These are phyloP conservation scores for Coemansia sp. DNA, from an alignment of 192 early-diverging fungal species.

Conservation along the genomic window DNA sequence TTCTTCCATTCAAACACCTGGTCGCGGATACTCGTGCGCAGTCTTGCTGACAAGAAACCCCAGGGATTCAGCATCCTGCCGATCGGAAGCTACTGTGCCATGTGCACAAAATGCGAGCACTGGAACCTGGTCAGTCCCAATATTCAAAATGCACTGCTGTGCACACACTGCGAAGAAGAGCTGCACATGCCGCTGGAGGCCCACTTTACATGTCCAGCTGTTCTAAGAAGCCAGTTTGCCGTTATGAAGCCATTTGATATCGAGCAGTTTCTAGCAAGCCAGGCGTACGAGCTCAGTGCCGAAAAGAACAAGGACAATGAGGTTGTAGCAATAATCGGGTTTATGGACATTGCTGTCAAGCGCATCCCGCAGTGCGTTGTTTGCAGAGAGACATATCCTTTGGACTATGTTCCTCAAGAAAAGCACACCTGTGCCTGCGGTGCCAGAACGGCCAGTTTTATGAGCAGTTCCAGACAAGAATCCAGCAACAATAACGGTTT, in stretches of 20 bases:
- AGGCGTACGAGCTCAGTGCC: conserved; percentile 22
- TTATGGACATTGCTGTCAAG: conserved; percentile 26
- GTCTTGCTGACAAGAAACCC: conserved; percentile 8
- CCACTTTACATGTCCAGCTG: conserved; percentile 46
- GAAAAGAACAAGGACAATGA: conserved; percentile 1
- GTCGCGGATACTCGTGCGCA: conserved; percentile 20
- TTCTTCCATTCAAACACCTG: conserved; percentile 14
- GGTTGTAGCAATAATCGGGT: conserved; percentile 28
- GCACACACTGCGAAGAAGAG: conserved; percentile 35
- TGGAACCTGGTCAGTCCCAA: conserved; percentile 40
- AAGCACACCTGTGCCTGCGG: conserved; percentile 9
- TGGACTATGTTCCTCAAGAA: not conserved
- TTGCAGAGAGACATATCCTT: conserved; percentile 4
- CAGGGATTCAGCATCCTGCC: conserved; percentile 24
- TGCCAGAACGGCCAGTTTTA: not conserved
- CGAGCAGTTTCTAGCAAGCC: conserved; percentile 36
- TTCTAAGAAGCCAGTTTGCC: conserved; percentile 38
- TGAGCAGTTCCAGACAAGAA: not conserved
- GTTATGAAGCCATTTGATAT: conserved; percentile 40
- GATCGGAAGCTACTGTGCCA: conserved; percentile 30
- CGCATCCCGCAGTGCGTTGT: conserved; percentile 13
- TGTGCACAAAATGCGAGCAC: conserved; percentile 41
- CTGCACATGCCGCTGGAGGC: conserved; percentile 42
- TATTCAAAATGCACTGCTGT: conserved; percentile 29
- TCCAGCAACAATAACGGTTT: not conserved